Evolutionary conservation across 805 yeast genomes (phyloP).

Genomic region (Candida sonorensis): DNA sequence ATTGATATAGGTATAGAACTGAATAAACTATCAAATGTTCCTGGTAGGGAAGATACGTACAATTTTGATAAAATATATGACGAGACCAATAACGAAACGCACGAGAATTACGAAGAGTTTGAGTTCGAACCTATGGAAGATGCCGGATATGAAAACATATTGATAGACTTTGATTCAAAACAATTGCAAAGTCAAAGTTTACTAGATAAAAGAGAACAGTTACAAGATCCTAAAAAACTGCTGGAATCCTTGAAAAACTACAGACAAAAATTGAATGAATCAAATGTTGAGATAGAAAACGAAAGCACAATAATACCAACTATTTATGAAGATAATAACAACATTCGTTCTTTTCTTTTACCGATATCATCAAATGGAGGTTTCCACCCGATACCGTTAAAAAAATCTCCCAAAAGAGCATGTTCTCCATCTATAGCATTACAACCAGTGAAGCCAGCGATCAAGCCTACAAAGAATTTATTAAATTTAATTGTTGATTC

Average conservation of each 20-base stretch:
- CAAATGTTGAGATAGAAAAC: too few species aligned
- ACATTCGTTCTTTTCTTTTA: too few species aligned
- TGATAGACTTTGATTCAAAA: too few species aligned
- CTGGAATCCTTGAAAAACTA: neutral
- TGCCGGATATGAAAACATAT: neutral
- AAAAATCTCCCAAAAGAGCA: constrained; percentile 32
- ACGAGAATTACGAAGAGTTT: constrained; percentile 13
- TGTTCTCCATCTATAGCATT: constrained; percentile 35
- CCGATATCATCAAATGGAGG: too few species aligned
- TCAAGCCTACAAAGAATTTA: constrained; percentile 23
- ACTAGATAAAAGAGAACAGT: neutral
- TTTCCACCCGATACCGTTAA: too few species aligned
- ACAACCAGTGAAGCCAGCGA: constrained; percentile 26
- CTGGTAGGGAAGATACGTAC: constrained; percentile 9
- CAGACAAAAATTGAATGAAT: constrained; percentile 1
- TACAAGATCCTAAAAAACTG: neutral
- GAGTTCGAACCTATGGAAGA: constrained; percentile 14
- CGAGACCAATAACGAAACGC: constrained; percentile 2
- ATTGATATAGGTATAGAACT: constrained; percentile 16
- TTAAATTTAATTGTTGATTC: constrained; percentile 52
- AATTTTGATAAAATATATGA: constrained; percentile 18
- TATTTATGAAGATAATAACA: too few species aligned
- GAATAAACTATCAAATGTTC: constrained; percentile 11
- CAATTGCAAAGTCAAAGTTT: too few species aligned
- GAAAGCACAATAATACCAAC: too few species aligned